Base-by-base conservation (phyloP, 2,329 filamentous ascomycete species). In the Pseudocercospora macadamiae region DNA sequence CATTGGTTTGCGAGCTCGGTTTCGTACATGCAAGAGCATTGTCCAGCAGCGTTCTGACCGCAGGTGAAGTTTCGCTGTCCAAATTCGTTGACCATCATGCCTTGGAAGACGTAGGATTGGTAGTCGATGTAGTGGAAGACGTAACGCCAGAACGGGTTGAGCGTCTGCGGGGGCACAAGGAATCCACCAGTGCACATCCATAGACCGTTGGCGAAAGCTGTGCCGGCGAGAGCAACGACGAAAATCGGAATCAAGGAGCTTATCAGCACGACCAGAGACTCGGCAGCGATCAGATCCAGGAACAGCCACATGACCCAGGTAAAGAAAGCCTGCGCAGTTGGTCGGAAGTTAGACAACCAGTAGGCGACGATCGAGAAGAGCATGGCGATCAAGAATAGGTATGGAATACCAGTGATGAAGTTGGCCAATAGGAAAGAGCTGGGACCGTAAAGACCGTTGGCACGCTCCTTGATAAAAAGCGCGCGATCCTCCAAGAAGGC, bases 71-170 rank as follows among this genome's bases (percentile, higher is more conserved):
- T 81, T 12, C 89, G 79, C 16, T 82, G 37, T 55, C 69, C 70
- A 71, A 96, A 93, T 75, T 96, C 89, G 68, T 93, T 95, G 53
- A 93, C 86, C 89, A 95, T 93, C 90, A 96, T 93, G 7, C 89
- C 90, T 70, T 93, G 85, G 71, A 95, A 96, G 2, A 95, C 90
- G 65, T 92, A 95, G 34, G 80, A 79, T 75, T 93, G 89, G 68
- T 95, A 95, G 71, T 95, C 89, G 69, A 92, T 92, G 72, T 91
- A 95, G 70, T 92, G 88, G 66, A 93, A 93, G 2, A 89, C 89
- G 65, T 95, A 93, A 72, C 86, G 84, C 86, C 89, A 96, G 65
- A 96, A 96, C 1, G 83, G 84, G 71, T 96, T 96, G 28, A 95
- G 79, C 1, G 86, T 83, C 1, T 78, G 83, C 2, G 86, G 85